These are phyloP conservation scores for Daldinia decipiens DNA, from an alignment of 495 filamentous ascomycete species.

Conservation along the genomic window DNA sequence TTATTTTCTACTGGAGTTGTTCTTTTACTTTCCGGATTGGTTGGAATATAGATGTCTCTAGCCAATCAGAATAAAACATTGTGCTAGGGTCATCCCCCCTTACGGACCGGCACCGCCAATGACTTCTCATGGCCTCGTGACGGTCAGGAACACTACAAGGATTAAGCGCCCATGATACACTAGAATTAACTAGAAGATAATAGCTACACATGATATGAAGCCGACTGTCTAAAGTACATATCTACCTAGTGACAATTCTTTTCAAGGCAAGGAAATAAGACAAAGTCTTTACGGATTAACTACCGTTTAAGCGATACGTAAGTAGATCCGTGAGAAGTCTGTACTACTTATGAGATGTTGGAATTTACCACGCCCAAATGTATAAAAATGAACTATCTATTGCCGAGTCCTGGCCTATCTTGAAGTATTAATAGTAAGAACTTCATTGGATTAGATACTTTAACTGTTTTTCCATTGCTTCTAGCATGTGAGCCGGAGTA, in stretches of 20 bases:
- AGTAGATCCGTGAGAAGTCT: too few species aligned
- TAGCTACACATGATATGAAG: background rate
- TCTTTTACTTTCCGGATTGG: conserved; percentile 33
- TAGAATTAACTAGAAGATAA: background rate
- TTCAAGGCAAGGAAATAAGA: too few species aligned
- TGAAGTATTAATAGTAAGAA: too few species aligned
- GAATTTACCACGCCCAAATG: too few species aligned
- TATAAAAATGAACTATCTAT: too few species aligned
- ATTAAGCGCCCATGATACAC: conserved; percentile 29
- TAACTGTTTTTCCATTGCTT: too few species aligned
- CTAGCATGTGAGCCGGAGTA: too few species aligned
- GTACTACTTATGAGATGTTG: too few species aligned
- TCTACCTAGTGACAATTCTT: background rate
- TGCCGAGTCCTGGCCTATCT: too few species aligned
- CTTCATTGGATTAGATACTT: too few species aligned
- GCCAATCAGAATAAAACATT: conserved; percentile 28
- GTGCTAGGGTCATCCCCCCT: conserved; percentile 1
- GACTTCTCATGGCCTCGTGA: background rate
- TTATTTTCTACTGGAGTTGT: conserved; percentile 7
- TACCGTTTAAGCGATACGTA: too few species aligned
- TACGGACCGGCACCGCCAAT: conserved; percentile 14
- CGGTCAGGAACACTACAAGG: background rate
- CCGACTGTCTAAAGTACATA: background rate
- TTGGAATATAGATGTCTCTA: conserved; percentile 9
- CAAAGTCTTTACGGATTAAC: too few species aligned